Percentiles rank a stretch among this genome's conserved stretches.
Conservation (phyloP, 495 filamentous ascomycete genomes). For the Podospora sp. region DNA sequence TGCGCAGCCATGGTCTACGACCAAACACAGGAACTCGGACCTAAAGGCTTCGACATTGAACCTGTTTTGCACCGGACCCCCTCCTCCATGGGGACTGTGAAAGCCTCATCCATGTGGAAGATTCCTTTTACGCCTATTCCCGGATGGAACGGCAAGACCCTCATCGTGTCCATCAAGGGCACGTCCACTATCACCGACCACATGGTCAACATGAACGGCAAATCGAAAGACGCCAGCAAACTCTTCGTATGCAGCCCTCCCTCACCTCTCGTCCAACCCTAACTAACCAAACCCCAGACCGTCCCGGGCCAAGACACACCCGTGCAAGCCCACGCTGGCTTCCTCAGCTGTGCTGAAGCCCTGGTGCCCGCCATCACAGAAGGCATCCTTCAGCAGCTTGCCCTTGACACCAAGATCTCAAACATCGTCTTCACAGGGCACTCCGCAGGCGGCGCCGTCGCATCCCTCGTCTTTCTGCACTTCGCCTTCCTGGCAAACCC, state of each 20-base stretch:
- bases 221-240: background rate
- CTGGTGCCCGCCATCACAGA: background rate
- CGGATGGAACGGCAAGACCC: constrained; percentile 15
- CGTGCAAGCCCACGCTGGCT: constrained; percentile 16
- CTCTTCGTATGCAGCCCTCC: constrained; percentile 10
- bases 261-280: background rate
- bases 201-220: constrained; percentile 20
- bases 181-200: constrained; percentile 15
- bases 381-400: constrained; percentile 2
- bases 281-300: background rate
- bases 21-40: constrained; percentile 8
- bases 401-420: constrained; percentile 8
- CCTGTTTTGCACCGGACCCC: constrained; percentile 15
- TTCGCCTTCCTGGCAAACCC: background rate
- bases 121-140: constrained; percentile 7
- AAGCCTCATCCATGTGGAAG: constrained; percentile 21
- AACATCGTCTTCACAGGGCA: constrained; percentile 20
- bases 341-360: constrained; percentile 12
- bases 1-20: constrained; percentile 19
- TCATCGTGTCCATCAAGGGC: constrained; percentile 11
- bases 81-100: constrained; percentile 16
- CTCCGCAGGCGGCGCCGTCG: constrained; percentile 15
- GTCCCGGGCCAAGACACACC: background rate
- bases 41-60: constrained; percentile 11
- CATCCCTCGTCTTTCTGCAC: constrained; percentile 17